Evolutionary conservation across 495 filamentous ascomycete genomes (phyloP).

Genomic region (Thermochaetoides thermophila): DNA sequence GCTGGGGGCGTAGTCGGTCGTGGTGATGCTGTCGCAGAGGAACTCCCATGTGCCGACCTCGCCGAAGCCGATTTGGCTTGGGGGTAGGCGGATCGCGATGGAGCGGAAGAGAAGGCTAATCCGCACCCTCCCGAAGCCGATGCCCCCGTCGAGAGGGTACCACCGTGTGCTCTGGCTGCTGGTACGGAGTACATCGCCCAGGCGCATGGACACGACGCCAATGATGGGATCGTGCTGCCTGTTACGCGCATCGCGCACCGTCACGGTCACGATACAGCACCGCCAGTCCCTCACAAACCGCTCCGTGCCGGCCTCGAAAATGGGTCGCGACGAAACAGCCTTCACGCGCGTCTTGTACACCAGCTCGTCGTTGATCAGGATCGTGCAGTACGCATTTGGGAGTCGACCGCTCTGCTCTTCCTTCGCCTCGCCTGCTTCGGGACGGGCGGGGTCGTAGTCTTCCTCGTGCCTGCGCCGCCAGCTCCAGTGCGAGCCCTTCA

Average conservation of each 20-base stretch:
- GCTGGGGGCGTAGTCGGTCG: slow-evolving; percentile 38
- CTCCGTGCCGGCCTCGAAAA: slow-evolving; percentile 93
- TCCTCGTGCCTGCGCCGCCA: slow-evolving; percentile 53
- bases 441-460: slow-evolving; percentile 80
- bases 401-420: slow-evolving; percentile 66
- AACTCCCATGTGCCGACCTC: slow-evolving; percentile 93
- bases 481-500: slow-evolving; percentile 48
- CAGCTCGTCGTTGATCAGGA: slow-evolving; percentile 76
- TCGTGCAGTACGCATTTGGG: slow-evolving; percentile 83
- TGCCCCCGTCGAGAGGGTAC: slow-evolving; percentile 44
- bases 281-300: slow-evolving; percentile 92
- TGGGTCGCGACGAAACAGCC: slow-evolving; percentile 81
- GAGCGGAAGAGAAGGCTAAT: slow-evolving; percentile 78
- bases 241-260: slow-evolving; percentile 74
- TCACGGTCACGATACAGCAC: slow-evolving; percentile 69
- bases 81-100: slow-evolving; percentile 69
- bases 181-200: slow-evolving; percentile 75
- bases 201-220: slow-evolving; percentile 73
- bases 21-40: slow-evolving; percentile 44
- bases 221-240: slow-evolving; percentile 90
- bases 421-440: slow-evolving; percentile 64
- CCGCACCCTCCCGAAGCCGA: slow-evolving; percentile 79
- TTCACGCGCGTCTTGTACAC: slow-evolving; percentile 87
- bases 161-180: slow-evolving; percentile 58
- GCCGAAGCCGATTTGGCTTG: slow-evolving; percentile 66